A percentile compares a stretch with the other conserved stretches of the same genome.
Conservation (phyloP, 371 early-diverging fungal species). For the Choanephora cucurbitarum region DNA sequence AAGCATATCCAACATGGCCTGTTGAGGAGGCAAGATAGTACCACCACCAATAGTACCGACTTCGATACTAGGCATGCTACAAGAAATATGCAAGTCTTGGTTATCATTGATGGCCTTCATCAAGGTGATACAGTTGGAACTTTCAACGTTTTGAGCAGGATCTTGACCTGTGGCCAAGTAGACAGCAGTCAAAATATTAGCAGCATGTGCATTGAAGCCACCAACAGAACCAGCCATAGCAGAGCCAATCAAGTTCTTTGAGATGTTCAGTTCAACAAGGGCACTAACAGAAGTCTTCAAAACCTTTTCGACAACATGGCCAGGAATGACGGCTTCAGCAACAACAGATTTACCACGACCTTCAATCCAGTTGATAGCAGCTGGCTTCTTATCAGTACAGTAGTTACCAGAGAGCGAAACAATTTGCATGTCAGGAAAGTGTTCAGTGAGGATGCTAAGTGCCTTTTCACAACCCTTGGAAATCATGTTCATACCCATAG, state of each 20-base stretch:
- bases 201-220: conserved; percentile 97
- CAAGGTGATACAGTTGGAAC: conserved; percentile 91
- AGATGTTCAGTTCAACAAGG: conserved; percentile 79
- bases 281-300: conserved; percentile 87
- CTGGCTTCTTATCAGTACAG: conserved; percentile 98
- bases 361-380: conserved; percentile 97
- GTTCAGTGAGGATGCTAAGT: conserved; percentile 57
- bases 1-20: conserved; percentile 88
- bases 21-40: conserved; percentile 86
- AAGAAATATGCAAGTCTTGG: conserved; percentile 81
- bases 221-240: conserved; percentile 96
- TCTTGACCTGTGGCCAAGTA: conserved; percentile 97
- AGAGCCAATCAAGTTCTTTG: conserved; percentile 93
- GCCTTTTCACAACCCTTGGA: conserved; percentile 94
- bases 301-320: conserved; percentile 75
- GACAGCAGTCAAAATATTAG: conserved; percentile 94
- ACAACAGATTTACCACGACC: conserved; percentile 97
- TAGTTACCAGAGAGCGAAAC: conserved; percentile 92
- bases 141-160: conserved; percentile 96
- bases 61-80: conserved; percentile 95
- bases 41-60: conserved; percentile 98
- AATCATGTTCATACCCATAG: conserved; percentile 99
- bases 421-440: conserved; percentile 79
- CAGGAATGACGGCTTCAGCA: conserved; percentile 85
- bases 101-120: conserved; percentile 89